Percentiles rank a stretch among this genome's conserved stretches.
phyloP scores from a whole-genome alignment of 78 protist genomes.

The Pelomyxa schiedti region DNA sequence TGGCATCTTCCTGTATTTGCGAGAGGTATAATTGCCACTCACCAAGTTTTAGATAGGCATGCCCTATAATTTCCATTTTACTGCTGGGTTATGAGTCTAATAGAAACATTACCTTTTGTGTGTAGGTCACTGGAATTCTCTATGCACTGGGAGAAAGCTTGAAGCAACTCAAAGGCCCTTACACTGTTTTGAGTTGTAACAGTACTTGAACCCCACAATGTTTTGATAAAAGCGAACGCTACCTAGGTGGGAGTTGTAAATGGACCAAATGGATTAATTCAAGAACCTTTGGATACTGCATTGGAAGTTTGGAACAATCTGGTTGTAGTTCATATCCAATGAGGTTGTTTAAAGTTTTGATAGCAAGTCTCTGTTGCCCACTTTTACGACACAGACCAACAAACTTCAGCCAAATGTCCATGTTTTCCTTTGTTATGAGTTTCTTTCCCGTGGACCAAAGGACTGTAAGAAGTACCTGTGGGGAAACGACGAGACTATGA shows the following conservation, averaged over 20 bases:
- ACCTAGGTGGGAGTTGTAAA: conserved; percentile 68
- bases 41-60: conserved; percentile 65
- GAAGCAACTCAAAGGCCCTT: conserved; percentile 27
- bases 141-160: too few relatives aligned
- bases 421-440: conserved; percentile 29
- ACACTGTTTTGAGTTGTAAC: conserved; percentile 33
- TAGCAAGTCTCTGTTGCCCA: conserved; percentile 38
- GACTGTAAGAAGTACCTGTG: conserved; percentile 15
- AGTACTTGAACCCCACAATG: conserved; percentile 54
- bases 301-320: neutral
- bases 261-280: too few relatives aligned
- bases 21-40: too few relatives aligned
- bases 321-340: neutral
- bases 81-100: too few relatives aligned
- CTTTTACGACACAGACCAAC: conserved; percentile 71
- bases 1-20: too few relatives aligned
- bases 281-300: too few relatives aligned
- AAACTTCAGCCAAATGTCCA: conserved; percentile 70
- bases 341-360: conserved; percentile 32
- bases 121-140: conserved; percentile 26
- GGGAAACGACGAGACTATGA: conserved; percentile 72
- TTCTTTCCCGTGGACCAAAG: neutral
- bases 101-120: too few relatives aligned
- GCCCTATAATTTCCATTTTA: too few relatives aligned
- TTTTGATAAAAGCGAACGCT: conserved; percentile 68